These are phyloP conservation scores for Hygrophoropsis aurantiaca DNA, from an alignment of 768 basidiomycete species.

Conservation along the genomic window DNA sequence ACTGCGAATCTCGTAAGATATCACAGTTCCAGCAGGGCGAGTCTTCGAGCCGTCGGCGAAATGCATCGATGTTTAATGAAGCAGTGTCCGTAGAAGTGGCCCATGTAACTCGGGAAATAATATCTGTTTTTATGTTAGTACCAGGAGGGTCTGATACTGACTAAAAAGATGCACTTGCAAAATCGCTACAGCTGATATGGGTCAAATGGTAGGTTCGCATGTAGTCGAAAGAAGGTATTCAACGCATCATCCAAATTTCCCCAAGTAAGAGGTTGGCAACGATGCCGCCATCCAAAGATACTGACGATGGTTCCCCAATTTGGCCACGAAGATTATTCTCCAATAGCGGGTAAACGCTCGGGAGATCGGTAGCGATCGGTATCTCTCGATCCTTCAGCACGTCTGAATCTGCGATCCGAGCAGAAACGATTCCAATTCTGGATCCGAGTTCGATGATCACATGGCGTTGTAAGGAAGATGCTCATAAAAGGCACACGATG, in stretches of 20 bases:
- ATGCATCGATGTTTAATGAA: slow-evolving; percentile 65
- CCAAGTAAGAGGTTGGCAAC: slow-evolving; percentile 65
- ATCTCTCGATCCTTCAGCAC: slow-evolving; percentile 15
- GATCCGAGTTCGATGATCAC: slow-evolving; percentile 77
- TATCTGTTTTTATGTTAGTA: slow-evolving; percentile 45
- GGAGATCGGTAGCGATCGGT: slow-evolving; percentile 70
- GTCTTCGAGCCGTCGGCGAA: slow-evolving; percentile 22
- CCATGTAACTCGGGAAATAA: slow-evolving; percentile 85
- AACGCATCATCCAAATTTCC: slow-evolving; percentile 49
- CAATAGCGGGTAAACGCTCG: slow-evolving; percentile 62
- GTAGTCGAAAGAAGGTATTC: slow-evolving; percentile 27
- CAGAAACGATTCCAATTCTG: slow-evolving; percentile 66
- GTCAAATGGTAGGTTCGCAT: slow-evolving; percentile 36
- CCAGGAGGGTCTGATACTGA: neutral
- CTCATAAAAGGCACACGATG: slow-evolving; percentile 46
- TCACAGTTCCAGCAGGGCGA: slow-evolving; percentile 41
- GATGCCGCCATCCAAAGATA: slow-evolving; percentile 20
- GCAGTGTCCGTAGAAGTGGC: slow-evolving; percentile 70
- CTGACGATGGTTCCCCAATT: neutral
- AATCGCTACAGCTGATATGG: slow-evolving; percentile 81
- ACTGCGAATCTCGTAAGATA: slow-evolving; percentile 79
- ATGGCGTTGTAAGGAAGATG: slow-evolving; percentile 7
- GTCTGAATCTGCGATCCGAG: slow-evolving; percentile 46
- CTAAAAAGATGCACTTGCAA: slow-evolving; percentile 49
- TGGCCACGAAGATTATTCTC: slow-evolving; percentile 34